phyloP scores from a whole-genome alignment of 352 stramenopile genomes.

The Phytophthora tubulina region DNA sequence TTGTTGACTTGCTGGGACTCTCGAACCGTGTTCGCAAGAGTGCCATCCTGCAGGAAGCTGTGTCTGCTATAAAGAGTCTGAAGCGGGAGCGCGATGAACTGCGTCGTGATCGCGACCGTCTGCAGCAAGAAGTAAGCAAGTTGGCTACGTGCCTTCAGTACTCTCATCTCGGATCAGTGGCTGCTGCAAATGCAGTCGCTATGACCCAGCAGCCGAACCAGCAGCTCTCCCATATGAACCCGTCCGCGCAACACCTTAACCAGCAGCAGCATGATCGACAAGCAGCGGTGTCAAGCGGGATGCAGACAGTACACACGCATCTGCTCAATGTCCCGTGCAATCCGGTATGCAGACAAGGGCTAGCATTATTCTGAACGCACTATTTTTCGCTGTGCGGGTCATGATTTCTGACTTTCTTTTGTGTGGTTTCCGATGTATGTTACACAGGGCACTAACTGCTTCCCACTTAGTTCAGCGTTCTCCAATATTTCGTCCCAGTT shows the following conservation, averaged over 20 bases:
- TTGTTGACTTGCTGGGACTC: conserved; percentile 72
- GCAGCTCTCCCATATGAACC: conserved; percentile 42
- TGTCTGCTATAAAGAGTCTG: conserved; percentile 69
- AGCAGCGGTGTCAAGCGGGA: conserved; percentile 31
- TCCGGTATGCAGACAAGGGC: conserved; percentile 37
- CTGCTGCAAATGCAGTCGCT: conserved; percentile 51
- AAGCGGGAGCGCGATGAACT: conserved; percentile 73
- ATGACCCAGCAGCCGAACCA: conserved; percentile 52
- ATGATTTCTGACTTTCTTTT: conserved; percentile 28
- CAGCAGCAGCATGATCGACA: conserved; percentile 33
- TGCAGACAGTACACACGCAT: conserved; percentile 48
- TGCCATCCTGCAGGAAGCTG: conserved; percentile 74
- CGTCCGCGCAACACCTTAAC: conserved; percentile 25
- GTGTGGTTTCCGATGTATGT: conserved; percentile 11
- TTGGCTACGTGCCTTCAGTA: conserved; percentile 74
- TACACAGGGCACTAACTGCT: conserved; percentile 50
- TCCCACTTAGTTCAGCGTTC: conserved; percentile 58
- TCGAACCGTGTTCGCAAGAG: conserved; percentile 83
- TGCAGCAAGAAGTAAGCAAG: conserved; percentile 78
- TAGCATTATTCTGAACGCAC: conserved; percentile 28
- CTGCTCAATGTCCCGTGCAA: conserved; percentile 46
- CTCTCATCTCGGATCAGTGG: conserved; percentile 62
- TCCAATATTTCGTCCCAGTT: conserved; percentile 42
- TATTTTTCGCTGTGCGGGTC: conserved; percentile 20
- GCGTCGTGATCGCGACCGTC: conserved; percentile 61